Evolutionary conservation across 805 yeast genomes (phyloP), one percentile per base, ranked within the genome.

Genomic region (Candida dajiaensis): DNA sequence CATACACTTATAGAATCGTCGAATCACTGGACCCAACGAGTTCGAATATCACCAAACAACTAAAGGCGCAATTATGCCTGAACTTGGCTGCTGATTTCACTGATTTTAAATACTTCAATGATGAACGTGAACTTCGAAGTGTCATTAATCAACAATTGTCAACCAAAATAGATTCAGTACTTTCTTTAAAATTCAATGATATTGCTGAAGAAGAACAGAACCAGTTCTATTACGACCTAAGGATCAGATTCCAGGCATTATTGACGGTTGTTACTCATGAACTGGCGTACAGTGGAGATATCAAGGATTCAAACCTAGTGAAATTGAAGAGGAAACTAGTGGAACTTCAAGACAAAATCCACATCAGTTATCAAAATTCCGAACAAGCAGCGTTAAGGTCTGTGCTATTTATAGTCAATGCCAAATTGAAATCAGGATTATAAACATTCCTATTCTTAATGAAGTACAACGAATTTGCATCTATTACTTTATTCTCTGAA

Each of bases 371-470:
- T 37, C 41, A 47, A 7, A 49, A 41, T 20, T 36, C 42, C 10
- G 42, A 40, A 15, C 52, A 49, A 29, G 42, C 52, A 1, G 22
- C 22, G 13, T 39, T 47, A n/a, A 49, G 47, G 37, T 43, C 52
- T 4, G 31, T 47, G 15, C 20, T 49, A 8, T 43, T 48, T 25
- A 20, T 49, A 6, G 13, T 46, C 10, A 23, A 23, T 2, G 38
- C 48, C 4, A 31, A 36, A n/a, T 25, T 47, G 3, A 25, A 29
- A 8, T 33, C 36, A 33, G 36, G 11, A 33, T 18, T 33, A 33
- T 18, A 16, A 33, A 4, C 4, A 28, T 28, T 13, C 15, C 7
- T 28, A 28, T 3, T 28, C 28, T 25, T 25, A 25, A 25, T 25
- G 28, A 25, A 25, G 10, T 4, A 28, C 5, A 4, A 28, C 13